phyloP scores from a whole-genome alignment of 1,284 basidiomycete genomes.

The Rhodotorula sp. region DNA sequence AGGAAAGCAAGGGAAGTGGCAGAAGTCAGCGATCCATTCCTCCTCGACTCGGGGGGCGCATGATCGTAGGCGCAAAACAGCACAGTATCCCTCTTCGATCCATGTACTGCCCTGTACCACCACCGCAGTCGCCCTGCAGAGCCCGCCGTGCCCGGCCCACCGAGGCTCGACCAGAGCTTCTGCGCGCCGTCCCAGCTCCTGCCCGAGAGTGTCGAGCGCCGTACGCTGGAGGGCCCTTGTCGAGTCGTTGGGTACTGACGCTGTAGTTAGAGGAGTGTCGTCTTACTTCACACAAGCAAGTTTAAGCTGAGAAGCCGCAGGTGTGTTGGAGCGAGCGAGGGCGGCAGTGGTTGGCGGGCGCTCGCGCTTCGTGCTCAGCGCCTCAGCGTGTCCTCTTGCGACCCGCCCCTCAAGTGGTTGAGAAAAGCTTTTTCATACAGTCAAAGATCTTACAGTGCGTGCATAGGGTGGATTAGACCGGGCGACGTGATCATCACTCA shows the following conservation, averaged over 20 bases:
- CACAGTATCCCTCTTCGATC: too few relatives aligned
- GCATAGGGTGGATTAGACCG: too few relatives aligned
- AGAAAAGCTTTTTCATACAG: not conserved
- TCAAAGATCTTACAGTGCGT: too few relatives aligned
- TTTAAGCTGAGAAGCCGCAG: slow-evolving; percentile 5
- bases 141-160: not conserved
- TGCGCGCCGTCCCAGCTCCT: too few relatives aligned
- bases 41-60: not conserved
- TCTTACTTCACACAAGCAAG: slow-evolving; percentile 13
- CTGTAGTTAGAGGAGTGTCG: not conserved
- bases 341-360: not conserved
- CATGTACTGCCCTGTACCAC: too few relatives aligned
- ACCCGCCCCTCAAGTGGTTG: not conserved
- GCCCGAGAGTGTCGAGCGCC: too few relatives aligned
- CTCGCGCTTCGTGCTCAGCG: slow-evolving; percentile 5
- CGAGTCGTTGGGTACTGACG: not conserved
- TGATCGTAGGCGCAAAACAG: too few relatives aligned
- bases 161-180: too few relatives aligned
- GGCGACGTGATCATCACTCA: too few relatives aligned
- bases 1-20: not conserved
- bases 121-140: not conserved
- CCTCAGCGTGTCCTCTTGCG: not conserved
- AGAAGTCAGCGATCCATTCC: slow-evolving; percentile 9
- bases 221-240: too few relatives aligned
- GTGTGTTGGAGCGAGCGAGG: not conserved